Evolutionary conservation across 176 grass and related monocot genomes (phyloP).

Genomic region (Eleusine indica): DNA sequence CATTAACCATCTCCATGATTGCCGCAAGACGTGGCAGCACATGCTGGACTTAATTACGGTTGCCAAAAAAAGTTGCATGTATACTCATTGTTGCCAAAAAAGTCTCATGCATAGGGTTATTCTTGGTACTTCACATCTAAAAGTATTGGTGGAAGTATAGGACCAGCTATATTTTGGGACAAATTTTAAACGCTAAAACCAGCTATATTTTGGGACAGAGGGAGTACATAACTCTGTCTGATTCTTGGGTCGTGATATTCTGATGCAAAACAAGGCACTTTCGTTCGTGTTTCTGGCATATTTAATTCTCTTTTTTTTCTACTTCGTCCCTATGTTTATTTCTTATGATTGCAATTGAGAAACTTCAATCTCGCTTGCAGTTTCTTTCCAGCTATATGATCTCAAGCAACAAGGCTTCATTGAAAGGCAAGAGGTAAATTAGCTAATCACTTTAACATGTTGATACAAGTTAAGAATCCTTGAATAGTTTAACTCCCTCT

Average conservation of each 20-base stretch:
- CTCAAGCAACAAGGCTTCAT: conserved; percentile 99
- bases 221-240: not conserved
- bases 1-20: no score
- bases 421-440: conserved; percentile 91
- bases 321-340: not conserved
- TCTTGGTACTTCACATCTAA: no score
- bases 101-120: no score
- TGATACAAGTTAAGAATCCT: not conserved
- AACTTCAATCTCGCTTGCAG: conserved; percentile 46
- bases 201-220: no score
- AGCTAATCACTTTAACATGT: conserved; percentile 20
- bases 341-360: conserved; percentile 12
- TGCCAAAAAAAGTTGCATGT: no score
- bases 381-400: conserved; percentile 97
- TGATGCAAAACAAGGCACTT: conserved; percentile 1
- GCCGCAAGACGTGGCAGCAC: no score
- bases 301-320: not conserved
- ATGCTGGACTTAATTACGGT: no score
- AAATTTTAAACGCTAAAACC: no score
- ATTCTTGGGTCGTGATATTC: not conserved
- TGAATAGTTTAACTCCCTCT: not conserved
- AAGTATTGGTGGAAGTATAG: no score
- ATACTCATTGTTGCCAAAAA: no score
- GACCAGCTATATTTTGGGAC: no score
- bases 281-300: not conserved